phyloP scores from a whole-genome alignment of 2,329 filamentous ascomycete genomes.

The Fusarium aywerte region DNA sequence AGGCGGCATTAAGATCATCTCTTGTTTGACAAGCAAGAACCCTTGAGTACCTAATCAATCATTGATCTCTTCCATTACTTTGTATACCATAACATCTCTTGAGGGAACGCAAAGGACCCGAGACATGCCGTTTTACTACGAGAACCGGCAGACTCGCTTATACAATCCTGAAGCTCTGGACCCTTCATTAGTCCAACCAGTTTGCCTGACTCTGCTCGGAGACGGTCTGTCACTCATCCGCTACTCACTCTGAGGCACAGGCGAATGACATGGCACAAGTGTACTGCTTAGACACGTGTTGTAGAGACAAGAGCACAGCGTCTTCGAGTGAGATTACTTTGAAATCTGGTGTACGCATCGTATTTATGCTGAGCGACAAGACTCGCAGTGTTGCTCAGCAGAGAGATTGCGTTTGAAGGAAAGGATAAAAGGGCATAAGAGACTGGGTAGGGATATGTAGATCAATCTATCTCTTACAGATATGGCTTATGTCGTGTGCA shows the following conservation, averaged over 20 bases:
- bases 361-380: slow-evolving; percentile 13
- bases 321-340: slow-evolving; percentile 11
- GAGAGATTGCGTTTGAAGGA: background rate
- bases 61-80: background rate
- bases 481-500: slow-evolving; percentile 28
- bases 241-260: slow-evolving; percentile 36
- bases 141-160: slow-evolving; percentile 42
- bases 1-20: background rate
- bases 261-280: slow-evolving; percentile 23
- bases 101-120: slow-evolving; percentile 6
- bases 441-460: background rate
- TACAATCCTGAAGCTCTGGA: slow-evolving; percentile 23
- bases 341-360: slow-evolving; percentile 5
- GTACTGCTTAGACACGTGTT: slow-evolving; percentile 36
- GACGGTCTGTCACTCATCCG: slow-evolving; percentile 30
- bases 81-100: background rate
- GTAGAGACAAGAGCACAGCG: slow-evolving; percentile 27
- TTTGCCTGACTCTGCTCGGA: slow-evolving; percentile 29
- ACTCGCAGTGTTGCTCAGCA: background rate
- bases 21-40: background rate
- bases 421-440: background rate
- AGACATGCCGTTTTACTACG: slow-evolving; percentile 30
- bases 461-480: slow-evolving; percentile 31
- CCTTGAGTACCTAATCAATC: background rate
- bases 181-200: slow-evolving; percentile 1